Conservation (phyloP, 352 stramenopile species). For the Blastocystis sp. region DNA sequence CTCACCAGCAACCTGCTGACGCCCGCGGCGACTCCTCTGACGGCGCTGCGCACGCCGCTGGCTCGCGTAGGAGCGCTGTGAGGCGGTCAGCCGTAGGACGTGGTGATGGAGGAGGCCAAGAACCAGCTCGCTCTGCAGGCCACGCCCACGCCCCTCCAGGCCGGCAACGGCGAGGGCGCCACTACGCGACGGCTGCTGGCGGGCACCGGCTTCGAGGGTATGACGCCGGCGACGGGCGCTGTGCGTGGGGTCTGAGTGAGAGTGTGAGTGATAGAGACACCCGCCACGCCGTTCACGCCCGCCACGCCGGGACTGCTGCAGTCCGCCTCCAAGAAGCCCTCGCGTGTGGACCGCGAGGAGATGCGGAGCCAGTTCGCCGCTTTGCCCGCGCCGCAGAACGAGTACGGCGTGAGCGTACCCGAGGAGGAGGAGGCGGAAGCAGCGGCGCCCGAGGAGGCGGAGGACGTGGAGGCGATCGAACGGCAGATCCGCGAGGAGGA, state of each 20-base stretch:
- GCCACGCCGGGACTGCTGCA: constrained; percentile 49
- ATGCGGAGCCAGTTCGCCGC: constrained; percentile 78
- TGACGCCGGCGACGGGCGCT: too few species aligned
- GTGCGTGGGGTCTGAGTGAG: too few species aligned
- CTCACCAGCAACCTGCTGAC: constrained; percentile 74
- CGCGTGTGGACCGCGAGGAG: constrained; percentile 75
- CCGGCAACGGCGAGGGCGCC: too few species aligned
- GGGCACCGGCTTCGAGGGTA: neutral
- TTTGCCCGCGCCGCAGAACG: constrained; percentile 80
- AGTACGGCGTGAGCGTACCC: constrained; percentile 80
- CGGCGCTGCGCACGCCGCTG: constrained; percentile 6
- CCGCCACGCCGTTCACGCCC: neutral
- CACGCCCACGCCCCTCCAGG: constrained; percentile 8
- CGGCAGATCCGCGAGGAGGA: constrained; percentile 66
- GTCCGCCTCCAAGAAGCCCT: constrained; percentile 77
- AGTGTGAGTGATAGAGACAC: too few species aligned
- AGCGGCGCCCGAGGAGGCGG: constrained; percentile 18
- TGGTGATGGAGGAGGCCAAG: constrained; percentile 90
- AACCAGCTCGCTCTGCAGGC: constrained; percentile 84
- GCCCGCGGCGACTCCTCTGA: constrained; percentile 80
- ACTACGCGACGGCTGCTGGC: neutral
- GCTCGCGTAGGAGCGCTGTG: constrained; percentile 57
- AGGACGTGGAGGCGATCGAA: constrained; percentile 43
- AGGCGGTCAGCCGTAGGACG: constrained; percentile 77
- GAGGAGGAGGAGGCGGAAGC: constrained; percentile 76